Evolutionary conservation across 441 rosid species (phyloP), one percentile per base, ranked within the genome.

Genomic region (Aleurites moluccanus): DNA sequence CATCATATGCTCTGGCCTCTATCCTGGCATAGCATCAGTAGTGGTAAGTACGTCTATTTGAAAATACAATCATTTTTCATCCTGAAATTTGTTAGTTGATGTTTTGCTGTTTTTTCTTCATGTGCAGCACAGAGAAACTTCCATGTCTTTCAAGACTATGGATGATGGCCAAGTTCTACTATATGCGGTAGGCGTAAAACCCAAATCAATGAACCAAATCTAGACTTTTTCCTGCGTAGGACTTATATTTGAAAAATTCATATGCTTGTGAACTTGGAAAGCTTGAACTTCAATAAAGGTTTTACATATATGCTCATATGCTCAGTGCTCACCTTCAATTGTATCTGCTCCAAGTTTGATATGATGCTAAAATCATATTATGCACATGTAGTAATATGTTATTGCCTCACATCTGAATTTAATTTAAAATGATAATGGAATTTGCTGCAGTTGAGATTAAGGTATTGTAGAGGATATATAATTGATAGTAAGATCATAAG

Each of bases 141-240:
- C 98, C 38, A 91, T 94, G 97, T 90, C 98, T 47, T 94, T 96
- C 85, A 96, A 96, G 85, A 94, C 98, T 10, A 96, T 93, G 98
- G 97, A 91, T 79, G 98, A 96, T 80, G 99, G 98, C 70, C 96
- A 88, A 84, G 99, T 96, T 77, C 88, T 90, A 69, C 83, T 93
- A 65, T 96, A 93, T 28, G 92, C 89, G 45, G 99, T 96, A 75
- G 82, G 99, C 71, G 71, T 35, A 60, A 74, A 56, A 45, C 70
- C 53, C 18, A 45, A 73, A 35, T 68, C 9, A 13, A 4, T 50
- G 18, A 15, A 14, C 69, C 23, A 6, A 42, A 25, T n/a, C n/a
- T 55, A 35, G 28, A 25, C 56, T 21, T 72, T 65, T 38, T 20
- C 28, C 72, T 72, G 57, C 60, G 23, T 64, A 21, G 27, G 21